These are phyloP conservation scores for Orbilia oligospora DNA, from an alignment of 2,329 filamentous ascomycete genomes.

Conservation along the genomic window DNA sequence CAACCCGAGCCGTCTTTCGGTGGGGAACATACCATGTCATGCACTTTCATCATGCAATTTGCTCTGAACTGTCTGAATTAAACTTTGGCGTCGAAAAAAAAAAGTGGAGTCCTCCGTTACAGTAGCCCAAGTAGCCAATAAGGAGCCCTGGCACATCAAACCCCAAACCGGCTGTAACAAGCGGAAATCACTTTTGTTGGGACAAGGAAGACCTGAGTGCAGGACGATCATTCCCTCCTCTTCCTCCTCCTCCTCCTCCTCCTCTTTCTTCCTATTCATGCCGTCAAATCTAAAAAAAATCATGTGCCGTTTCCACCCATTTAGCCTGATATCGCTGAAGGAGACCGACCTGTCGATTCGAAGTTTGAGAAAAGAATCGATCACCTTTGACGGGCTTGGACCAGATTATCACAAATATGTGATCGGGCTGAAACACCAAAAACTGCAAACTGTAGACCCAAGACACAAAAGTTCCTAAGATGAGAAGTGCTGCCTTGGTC, in stretches of 20 bases:
- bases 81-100: slow-evolving; percentile 15
- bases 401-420: background rate
- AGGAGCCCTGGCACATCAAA: background rate
- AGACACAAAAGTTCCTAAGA: background rate
- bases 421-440: slow-evolving; percentile 2
- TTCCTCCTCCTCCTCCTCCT: too few relatives aligned
- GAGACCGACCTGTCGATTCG: background rate
- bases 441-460: background rate
- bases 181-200: slow-evolving; percentile 23
- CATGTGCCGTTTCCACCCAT: slow-evolving; percentile 35
- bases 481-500: slow-evolving; percentile 3
- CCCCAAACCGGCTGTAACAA: slow-evolving; percentile 30
- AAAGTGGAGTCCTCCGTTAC: slow-evolving; percentile 16
- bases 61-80: slow-evolving; percentile 18
- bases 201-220: slow-evolving; percentile 24
- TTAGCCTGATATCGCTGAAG: slow-evolving; percentile 34
- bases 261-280: background rate
- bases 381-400: background rate
- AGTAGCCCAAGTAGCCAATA: slow-evolving; percentile 10
- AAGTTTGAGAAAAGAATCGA: background rate
- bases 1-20: slow-evolving; percentile 55
- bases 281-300: slow-evolving; percentile 10
- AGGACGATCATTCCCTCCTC: slow-evolving; percentile 24
- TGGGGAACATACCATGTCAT: slow-evolving; percentile 48
- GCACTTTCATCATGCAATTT: slow-evolving; percentile 48